Evolutionary conservation across 2,329 filamentous ascomycete species (phyloP).

Genomic region (Cytospora schulzeri): DNA sequence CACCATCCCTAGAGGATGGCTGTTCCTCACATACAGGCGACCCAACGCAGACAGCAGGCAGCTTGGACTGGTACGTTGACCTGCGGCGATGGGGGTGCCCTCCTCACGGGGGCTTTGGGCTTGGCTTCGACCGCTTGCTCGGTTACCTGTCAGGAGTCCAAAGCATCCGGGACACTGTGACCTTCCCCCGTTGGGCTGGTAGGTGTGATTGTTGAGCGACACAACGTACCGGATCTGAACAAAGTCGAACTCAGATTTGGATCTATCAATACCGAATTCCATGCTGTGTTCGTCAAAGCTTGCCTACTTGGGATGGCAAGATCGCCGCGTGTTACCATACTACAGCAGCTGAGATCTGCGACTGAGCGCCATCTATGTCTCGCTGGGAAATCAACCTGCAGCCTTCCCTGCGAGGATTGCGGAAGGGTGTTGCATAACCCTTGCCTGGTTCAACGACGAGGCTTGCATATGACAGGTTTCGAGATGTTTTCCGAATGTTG

Average conservation of each 20-base stretch:
- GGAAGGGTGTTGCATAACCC: conserved; percentile 7
- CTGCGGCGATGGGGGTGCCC: conserved; percentile 88
- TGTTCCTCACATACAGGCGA: conserved; percentile 29
- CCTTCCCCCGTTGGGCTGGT: conserved; percentile 77
- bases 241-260: conserved; percentile 10
- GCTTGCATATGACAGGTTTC: conserved; percentile 33
- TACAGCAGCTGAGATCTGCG: conserved; percentile 24
- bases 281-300: conserved; percentile 43
- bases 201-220: conserved; percentile 58
- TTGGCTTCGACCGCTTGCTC: conserved; percentile 86
- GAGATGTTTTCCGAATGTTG: conserved; percentile 21
- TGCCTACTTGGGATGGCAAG: conserved; percentile 42
- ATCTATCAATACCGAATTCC: conserved; percentile 2
- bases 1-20: conserved; percentile 31
- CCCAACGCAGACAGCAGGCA: conserved; percentile 12
- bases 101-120: conserved; percentile 86
- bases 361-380: conserved; percentile 24
- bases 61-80: conserved; percentile 83
- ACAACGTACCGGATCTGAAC: conserved; percentile 20
- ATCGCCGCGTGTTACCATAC: conserved; percentile 34
- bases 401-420: conserved; percentile 23
- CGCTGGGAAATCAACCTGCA: conserved; percentile 23
- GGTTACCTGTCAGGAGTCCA: conserved; percentile 80
- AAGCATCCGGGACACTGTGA: conserved; percentile 82
- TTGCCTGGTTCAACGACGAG: conserved; percentile 15